Evolutionary conservation across 2,329 filamentous ascomycete species (phyloP), one percentile per base, ranked within the genome.

Genomic region (Rhynchosporium graminicola): DNA sequence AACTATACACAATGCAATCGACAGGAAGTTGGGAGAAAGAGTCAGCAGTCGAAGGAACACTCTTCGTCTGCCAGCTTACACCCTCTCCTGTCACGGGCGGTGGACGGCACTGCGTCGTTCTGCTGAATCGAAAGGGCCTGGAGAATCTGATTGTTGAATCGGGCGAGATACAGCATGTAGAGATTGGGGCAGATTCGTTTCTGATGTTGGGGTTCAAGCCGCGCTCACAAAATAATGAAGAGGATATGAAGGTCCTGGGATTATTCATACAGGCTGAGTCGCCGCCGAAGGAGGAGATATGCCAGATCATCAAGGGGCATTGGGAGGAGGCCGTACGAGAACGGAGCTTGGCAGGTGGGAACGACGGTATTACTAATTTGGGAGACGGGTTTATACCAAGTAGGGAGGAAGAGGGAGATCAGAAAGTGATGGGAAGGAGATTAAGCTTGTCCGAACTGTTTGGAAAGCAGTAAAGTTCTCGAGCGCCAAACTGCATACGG

Each of bases 1-100:
- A 95, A 42, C 83, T 97, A 68, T 98, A 97, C 80, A 84, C 83
- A 54, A 95, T 96, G 78, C 85, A 82, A 65, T 80, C 85, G 4
- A 82, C 85, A 2, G 79, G 83, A 58, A 78, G 80, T 63, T 98
- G 95, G 95, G 90, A 95, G 74, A 96, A 96, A 79, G 85, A 84
- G 51, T 38, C 57, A 20, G 90, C 88, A 61, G 83, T 93, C 10
- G 93, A 97, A 76, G 95, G 95, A 45, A 90, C 91, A 12, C 80
- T 98, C 67, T 99, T 98, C 75, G 85, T 98, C 59, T 96, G 91
- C 79, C 83, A 89, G 67, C 82, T 85, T 72, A 75, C 77, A 46
- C 65, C 69, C 26, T 72, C 64, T 67, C 72, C 60, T 68, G 81
- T 77, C 65, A 78, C 54, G 43, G 70, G 40, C 63, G 76, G 65